Base-by-base conservation (phyloP, 129 eudicot genomes). In the Glebionis coronaria region DNA sequence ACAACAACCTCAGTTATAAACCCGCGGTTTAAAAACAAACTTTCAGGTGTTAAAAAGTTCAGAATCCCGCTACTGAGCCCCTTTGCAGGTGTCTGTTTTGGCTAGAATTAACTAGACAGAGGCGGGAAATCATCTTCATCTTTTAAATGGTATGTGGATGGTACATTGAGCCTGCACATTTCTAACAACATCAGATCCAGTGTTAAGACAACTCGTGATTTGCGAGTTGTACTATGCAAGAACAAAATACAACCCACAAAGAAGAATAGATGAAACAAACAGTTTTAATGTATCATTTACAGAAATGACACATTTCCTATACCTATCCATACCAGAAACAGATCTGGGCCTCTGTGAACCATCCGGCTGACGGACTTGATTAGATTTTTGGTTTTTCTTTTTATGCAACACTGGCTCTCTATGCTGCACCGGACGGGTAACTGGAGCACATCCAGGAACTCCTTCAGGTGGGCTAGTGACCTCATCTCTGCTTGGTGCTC, bases 71-170 rank as follows among this genome's bases (percentile, higher is more conserved):
- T 35, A 21, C 27, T 29, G 14, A 3, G 12, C 49, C 49, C 0
- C 42, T 9, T 35, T 35, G 9, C 42, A 35, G 42, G 42, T 35
- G 6, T 29, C 38, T 29, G 5, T 35, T 35, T 28, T 19, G 65
- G 47, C 61, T 61, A 28, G 15, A 71, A 27, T 84, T 81, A 84
- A 45, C 44, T 52, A 29, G 91, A 74, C 63, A 86, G 64, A n/a
- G 97, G 97, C 6, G 94, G 97, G 67, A 90, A 90, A 73, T 90
- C 97, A 4, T 73, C 97, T 56, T 88, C 79, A 66, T 84, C 88
- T 75, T 77, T 88, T 52, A 88, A 67, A 71, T 65, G 86, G 81
- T 90, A 90, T 1, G 90, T 19, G 21, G 84, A 81, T 64, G 63
- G 73, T 61, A 68, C 61, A 67, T 62, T 44, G 40, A 78, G 69